A percentile compares a stretch with the other conserved stretches of the same genome.
Conservation (phyloP, 176 grass and related monocot species). For the Areca catechu region DNA sequence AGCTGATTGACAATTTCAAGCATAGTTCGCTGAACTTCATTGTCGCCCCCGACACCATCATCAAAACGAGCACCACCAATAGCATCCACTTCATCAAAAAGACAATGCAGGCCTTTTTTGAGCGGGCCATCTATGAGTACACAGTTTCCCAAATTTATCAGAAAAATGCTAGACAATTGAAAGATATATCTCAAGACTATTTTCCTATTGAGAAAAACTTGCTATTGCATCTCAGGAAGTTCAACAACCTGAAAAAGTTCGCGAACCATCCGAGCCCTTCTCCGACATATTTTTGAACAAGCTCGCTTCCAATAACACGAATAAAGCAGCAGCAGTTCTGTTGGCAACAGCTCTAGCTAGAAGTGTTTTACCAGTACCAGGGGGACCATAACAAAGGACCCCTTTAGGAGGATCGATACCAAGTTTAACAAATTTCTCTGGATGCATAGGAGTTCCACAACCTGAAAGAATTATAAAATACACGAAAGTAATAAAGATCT, state of each 20-base stretch:
- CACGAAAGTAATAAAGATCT: too few relatives aligned
- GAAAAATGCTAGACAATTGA: too few relatives aligned
- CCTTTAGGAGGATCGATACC: constrained; percentile 32
- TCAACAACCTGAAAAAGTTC: constrained; percentile 28
- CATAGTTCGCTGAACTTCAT: constrained; percentile 26
- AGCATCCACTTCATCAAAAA: constrained; percentile 45
- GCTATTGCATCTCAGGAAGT: too few relatives aligned
- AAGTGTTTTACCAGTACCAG: constrained; percentile 34
- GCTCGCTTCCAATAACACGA: constrained; percentile 22
- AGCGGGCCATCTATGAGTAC: constrained; percentile 10
- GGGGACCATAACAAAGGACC: constrained; percentile 29
- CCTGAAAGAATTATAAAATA: constrained; percentile 1
- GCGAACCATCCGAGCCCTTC: constrained; percentile 20
- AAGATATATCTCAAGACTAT: too few relatives aligned
- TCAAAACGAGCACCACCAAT: constrained; percentile 17
- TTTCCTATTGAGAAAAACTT: too few relatives aligned
- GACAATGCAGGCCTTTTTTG: constrained; percentile 22
- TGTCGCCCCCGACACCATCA: constrained; percentile 2
- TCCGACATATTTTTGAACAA: constrained; percentile 23
- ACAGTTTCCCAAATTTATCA: too few relatives aligned
- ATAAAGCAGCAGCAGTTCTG: constrained; percentile 34
- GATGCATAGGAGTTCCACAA: constrained; percentile 33
- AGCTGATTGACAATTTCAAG: constrained; percentile 39
- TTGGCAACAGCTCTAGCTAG: constrained; percentile 31
- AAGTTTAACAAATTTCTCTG: constrained; percentile 29